Conservation (phyloP, 768 basidiomycete species). For the Lyophyllum decastes region DNA sequence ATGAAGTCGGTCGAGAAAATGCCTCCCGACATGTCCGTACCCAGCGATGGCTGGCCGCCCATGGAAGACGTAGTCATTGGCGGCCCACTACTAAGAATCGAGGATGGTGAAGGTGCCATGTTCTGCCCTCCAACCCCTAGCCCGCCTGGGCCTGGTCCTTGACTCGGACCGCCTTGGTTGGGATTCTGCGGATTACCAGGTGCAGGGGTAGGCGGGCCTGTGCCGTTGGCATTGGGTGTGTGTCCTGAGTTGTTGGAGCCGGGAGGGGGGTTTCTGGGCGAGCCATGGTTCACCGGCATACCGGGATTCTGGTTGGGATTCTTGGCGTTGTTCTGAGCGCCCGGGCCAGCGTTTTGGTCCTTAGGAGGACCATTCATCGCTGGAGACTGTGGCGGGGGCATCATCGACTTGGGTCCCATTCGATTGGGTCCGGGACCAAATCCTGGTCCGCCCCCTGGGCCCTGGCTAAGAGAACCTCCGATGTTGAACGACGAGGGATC, state of each 20-base stretch:
- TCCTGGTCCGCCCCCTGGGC: constrained; percentile 28
- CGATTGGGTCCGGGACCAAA: constrained; percentile 31
- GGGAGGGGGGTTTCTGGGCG: constrained; percentile 39
- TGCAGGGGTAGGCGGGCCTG: constrained; percentile 31
- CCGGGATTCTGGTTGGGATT: constrained; percentile 32
- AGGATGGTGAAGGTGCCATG: constrained; percentile 29
- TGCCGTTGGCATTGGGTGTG: constrained; percentile 27
- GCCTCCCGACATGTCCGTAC: constrained; percentile 2
- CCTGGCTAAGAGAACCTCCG: constrained; percentile 27
- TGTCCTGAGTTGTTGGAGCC: constrained; percentile 9
- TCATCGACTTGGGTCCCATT: constrained; percentile 41
- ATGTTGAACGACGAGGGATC: constrained; percentile 43
- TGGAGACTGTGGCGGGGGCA: constrained; percentile 53
- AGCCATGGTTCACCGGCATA: constrained; percentile 34
- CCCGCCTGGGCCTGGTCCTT: constrained; percentile 3
- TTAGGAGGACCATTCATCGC: constrained; percentile 33
- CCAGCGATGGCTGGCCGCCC: constrained; percentile 12
- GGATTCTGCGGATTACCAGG: constrained; percentile 19
- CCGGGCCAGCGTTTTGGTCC: constrained; percentile 23
- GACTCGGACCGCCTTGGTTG: constrained; percentile 15
- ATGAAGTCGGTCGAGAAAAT: constrained; percentile 46
- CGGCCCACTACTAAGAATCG: constrained; percentile 20
- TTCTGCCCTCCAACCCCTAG: constrained; percentile 8
- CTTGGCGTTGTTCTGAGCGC: constrained; percentile 26
- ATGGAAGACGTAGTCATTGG: constrained; percentile 16